Conservation (phyloP, 371 early-diverging fungal genomes). For the Apophysomyces variabilis region DNA sequence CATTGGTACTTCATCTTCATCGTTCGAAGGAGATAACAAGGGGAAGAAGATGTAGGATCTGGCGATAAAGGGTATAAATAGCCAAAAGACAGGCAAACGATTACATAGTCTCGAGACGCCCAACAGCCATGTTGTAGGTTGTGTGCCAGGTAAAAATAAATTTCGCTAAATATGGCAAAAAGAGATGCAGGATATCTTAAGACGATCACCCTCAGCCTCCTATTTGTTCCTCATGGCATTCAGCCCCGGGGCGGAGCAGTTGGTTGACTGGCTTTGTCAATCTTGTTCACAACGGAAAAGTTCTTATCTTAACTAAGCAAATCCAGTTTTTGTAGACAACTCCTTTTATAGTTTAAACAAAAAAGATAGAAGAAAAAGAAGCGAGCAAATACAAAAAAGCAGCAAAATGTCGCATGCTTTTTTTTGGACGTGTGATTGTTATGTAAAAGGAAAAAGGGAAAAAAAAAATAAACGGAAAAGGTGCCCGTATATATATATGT, state of each 20-base stretch:
- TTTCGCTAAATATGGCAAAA: neutral
- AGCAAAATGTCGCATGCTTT: neutral
- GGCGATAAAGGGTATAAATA: conserved; percentile 10
- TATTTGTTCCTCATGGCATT: neutral
- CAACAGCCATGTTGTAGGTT: neutral
- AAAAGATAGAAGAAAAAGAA: neutral
- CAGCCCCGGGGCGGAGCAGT: no score
- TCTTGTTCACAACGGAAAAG: neutral
- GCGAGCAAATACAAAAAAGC: conserved; percentile 3
- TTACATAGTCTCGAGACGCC: neutral
- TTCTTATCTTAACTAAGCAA: neutral
- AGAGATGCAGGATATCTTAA: conserved; percentile 2
- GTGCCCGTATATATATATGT: conserved; percentile 10
- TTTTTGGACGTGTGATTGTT: neutral
- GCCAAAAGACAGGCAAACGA: neutral
- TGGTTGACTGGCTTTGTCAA: neutral
- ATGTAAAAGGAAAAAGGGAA: neutral
- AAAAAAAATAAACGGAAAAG: neutral
- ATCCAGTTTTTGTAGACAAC: neutral
- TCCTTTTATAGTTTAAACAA: conserved; percentile 6
- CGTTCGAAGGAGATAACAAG: neutral
- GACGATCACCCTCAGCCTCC: conserved; percentile 6
- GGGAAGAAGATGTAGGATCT: neutral
- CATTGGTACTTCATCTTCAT: neutral
- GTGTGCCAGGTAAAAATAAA: conserved; percentile 9